Conservation (phyloP, 345 rosid species). For the Aurinia saxatilis region DNA sequence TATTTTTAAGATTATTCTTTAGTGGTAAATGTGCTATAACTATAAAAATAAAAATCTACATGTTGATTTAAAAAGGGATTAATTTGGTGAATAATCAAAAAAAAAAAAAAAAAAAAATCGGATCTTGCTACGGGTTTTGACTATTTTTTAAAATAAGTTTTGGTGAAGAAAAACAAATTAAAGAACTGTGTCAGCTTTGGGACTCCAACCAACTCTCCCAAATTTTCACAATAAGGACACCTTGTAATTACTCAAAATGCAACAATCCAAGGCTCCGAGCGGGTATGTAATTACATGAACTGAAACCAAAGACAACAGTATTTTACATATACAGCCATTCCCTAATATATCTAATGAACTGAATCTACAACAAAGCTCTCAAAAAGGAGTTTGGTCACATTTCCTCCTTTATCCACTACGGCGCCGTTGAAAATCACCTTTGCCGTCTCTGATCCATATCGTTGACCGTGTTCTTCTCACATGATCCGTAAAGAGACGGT, state of each 20-base stretch:
- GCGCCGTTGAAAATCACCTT: conserved; percentile 39
- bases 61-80: no score
- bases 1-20: no score
- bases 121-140: no score
- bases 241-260: neutral
- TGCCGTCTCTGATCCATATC: conserved; percentile 55
- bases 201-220: no score
- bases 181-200: no score
- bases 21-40: no score
- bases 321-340: conserved; percentile 15
- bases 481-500: conserved; percentile 53
- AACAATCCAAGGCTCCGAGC: neutral
- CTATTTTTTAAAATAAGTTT: no score
- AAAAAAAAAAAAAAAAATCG: no score
- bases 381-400: neutral
- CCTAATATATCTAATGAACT: neutral
- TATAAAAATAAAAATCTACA: no score
- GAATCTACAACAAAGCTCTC: conserved; percentile 13
- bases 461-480: conserved; percentile 73
- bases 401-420: neutral
- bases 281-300: conserved; percentile 1
- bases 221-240: no score
- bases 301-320: conserved; percentile 6
- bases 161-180: no score
- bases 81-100: no score